phyloP scores from a whole-genome alignment of 73 alveolate species.

The Vitrella brassicaformis region DNA sequence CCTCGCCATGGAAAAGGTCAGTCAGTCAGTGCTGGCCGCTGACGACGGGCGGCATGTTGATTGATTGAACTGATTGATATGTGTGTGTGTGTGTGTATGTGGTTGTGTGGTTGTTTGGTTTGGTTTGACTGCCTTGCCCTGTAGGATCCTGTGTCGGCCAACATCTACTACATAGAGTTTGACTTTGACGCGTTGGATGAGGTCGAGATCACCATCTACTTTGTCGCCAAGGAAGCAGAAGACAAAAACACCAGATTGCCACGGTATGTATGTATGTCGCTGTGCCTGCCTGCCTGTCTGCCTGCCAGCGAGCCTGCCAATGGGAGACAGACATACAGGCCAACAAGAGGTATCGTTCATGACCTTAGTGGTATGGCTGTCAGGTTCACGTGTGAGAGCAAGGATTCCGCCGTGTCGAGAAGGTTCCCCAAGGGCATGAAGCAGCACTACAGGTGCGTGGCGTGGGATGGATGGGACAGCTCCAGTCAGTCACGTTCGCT shows the following conservation, averaged over 20 bases:
- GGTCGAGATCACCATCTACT: not conserved
- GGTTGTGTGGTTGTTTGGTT: not conserved
- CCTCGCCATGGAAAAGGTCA: not conserved
- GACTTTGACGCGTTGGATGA: not conserved
- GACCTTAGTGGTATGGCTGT: too few relatives aligned
- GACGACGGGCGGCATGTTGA: not conserved
- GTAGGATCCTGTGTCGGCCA: not conserved
- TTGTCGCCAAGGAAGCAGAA: not conserved
- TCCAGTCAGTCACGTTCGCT: too few relatives aligned
- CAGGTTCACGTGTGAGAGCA: not conserved
- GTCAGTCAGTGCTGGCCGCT: not conserved
- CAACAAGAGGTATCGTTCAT: too few relatives aligned
- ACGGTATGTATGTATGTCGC: not conserved
- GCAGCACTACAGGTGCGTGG: not conserved
- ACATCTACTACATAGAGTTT: not conserved
- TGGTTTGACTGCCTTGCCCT: not conserved
- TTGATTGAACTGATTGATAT: not conserved
- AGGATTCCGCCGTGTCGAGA: not conserved
- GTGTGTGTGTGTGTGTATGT: not conserved
- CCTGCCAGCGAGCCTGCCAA: too few relatives aligned
- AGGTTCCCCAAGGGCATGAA: not conserved
- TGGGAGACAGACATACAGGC: too few relatives aligned
- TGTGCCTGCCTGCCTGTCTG: not conserved
- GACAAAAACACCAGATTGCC: not conserved
- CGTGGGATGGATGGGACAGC: not conserved